Conservation (phyloP, 1,139 yeast genomes). For the Candida pseudoviswanathii region DNA sequence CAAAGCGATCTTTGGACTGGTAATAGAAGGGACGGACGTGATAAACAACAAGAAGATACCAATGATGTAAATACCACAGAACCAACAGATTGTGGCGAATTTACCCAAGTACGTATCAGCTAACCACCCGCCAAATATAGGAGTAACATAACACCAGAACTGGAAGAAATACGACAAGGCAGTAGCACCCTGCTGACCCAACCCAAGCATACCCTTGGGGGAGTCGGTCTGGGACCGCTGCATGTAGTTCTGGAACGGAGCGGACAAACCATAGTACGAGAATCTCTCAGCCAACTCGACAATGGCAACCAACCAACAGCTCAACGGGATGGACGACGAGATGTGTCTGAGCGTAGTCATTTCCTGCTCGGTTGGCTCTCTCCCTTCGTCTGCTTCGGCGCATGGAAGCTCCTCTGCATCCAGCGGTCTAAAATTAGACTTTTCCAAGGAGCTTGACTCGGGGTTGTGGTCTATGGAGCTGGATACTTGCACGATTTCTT, state of each 20-base stretch:
- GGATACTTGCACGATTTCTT: not conserved
- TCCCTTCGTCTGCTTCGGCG: conserved; percentile 21
- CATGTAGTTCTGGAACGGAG: conserved; percentile 78
- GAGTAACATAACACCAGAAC: conserved; percentile 81
- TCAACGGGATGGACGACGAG: conserved; percentile 37
- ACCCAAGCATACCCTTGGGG: conserved; percentile 62
- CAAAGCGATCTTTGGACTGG: conserved; percentile 45
- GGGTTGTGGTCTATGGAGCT: not conserved
- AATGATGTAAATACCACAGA: conserved; percentile 57
- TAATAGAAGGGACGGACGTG: conserved; percentile 68
- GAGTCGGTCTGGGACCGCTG: conserved; percentile 48
- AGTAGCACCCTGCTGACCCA: conserved; percentile 66
- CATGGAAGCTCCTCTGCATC: conserved; percentile 3
- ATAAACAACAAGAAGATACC: conserved; percentile 68
- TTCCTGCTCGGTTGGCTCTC: conserved; percentile 40
- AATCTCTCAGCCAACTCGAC: conserved; percentile 83
- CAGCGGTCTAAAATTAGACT: not conserved
- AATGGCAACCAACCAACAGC: conserved; percentile 71
- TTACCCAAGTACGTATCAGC: conserved; percentile 78
- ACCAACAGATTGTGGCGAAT: conserved; percentile 64
- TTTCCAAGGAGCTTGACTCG: not conserved
- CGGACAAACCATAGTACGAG: conserved; percentile 76
- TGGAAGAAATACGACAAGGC: conserved; percentile 76
- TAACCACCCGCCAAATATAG: conserved; percentile 72
- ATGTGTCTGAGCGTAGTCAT: conserved; percentile 42